These are phyloP conservation scores for Noccaea bulbosa DNA, from an alignment of 345 rosid genomes.

Conservation along the genomic window DNA sequence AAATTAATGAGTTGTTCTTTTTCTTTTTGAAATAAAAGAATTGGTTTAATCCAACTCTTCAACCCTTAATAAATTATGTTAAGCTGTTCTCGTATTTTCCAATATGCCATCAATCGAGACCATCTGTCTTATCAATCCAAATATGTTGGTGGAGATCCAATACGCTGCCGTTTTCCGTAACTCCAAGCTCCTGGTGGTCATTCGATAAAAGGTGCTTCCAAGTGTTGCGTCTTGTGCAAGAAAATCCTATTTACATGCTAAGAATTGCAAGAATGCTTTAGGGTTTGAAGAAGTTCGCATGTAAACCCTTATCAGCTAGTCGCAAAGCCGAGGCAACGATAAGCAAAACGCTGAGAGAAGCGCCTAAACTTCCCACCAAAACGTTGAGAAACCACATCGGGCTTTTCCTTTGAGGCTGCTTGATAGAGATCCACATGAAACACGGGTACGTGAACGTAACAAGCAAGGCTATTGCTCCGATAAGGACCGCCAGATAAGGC, in stretches of 20 bases:
- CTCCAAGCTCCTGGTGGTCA: constrained; percentile 2
- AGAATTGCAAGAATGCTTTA: constrained; percentile 30
- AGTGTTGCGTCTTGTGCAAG: not conserved
- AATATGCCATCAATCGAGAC: not conserved
- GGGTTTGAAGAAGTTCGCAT: constrained; percentile 66
- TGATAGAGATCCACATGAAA: constrained; percentile 72
- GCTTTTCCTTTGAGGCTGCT: constrained; percentile 49
- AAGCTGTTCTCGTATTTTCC: not conserved
- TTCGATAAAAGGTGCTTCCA: not conserved
- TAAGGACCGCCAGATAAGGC: constrained; percentile 58
- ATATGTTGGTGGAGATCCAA: not conserved
- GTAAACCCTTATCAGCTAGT: constrained; percentile 52
- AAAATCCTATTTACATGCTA: constrained; percentile 26
- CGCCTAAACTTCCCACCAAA: constrained; percentile 59
- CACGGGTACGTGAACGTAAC: constrained; percentile 69
- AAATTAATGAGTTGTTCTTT: not conserved
- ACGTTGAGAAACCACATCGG: constrained; percentile 60
- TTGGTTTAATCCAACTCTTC: not conserved
- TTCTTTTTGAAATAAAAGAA: not conserved
- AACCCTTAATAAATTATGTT: not conserved
- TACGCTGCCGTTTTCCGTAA: constrained; percentile 7
- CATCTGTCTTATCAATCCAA: not conserved
- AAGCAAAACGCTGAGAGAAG: constrained; percentile 51
- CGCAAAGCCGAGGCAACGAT: constrained; percentile 54
- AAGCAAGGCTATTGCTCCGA: constrained; percentile 65